These are phyloP conservation scores for Talaromyces wortmannii DNA, from an alignment of 495 filamentous ascomycete genomes.

Conservation along the genomic window DNA sequence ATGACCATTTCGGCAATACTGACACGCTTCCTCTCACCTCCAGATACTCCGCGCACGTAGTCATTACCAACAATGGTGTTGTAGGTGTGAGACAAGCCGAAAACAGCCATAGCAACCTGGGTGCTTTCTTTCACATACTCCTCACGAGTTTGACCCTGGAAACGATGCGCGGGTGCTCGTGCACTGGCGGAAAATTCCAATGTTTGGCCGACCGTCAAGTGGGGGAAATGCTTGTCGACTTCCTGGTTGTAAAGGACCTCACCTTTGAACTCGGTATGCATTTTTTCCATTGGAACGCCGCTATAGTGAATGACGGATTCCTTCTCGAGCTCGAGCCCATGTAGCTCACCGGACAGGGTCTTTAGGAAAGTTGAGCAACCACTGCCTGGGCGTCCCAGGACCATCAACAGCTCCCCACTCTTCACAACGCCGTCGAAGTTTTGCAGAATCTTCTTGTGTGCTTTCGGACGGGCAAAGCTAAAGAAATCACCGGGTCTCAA, in stretches of 20 bases:
- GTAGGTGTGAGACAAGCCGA: slow-evolving; percentile 54
- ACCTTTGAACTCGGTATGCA: slow-evolving; percentile 54
- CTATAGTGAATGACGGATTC: slow-evolving; percentile 44
- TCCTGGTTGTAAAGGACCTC: slow-evolving; percentile 60
- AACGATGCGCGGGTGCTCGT: slow-evolving; percentile 37
- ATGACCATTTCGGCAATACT: slow-evolving; percentile 55
- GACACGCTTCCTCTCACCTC: slow-evolving; percentile 72
- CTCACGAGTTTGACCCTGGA: slow-evolving; percentile 32
- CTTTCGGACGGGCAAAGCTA: slow-evolving; percentile 10
- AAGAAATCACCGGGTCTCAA: slow-evolving; percentile 41
- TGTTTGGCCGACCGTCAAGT: slow-evolving; percentile 61
- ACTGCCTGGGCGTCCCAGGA: slow-evolving; percentile 36
- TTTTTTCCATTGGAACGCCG: slow-evolving; percentile 41
- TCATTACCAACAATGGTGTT: slow-evolving; percentile 42
- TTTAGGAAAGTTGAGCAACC: slow-evolving; percentile 40
- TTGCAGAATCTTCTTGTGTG: slow-evolving; percentile 29
- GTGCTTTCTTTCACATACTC: slow-evolving; percentile 40
- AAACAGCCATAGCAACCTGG: slow-evolving; percentile 54
- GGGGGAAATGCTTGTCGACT: slow-evolving; percentile 60
- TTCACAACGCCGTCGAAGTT: slow-evolving; percentile 33
- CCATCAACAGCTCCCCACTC: slow-evolving; percentile 32
- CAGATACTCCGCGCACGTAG: slow-evolving; percentile 62
- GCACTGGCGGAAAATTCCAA: slow-evolving; percentile 55
- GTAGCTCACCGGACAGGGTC: slow-evolving; percentile 26
- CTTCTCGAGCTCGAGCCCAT: slow-evolving; percentile 32